These are phyloP conservation scores for Sphagnum contortum DNA, from an alignment of 225 moss, liverwort and hornwort species.

Conservation along the genomic window DNA sequence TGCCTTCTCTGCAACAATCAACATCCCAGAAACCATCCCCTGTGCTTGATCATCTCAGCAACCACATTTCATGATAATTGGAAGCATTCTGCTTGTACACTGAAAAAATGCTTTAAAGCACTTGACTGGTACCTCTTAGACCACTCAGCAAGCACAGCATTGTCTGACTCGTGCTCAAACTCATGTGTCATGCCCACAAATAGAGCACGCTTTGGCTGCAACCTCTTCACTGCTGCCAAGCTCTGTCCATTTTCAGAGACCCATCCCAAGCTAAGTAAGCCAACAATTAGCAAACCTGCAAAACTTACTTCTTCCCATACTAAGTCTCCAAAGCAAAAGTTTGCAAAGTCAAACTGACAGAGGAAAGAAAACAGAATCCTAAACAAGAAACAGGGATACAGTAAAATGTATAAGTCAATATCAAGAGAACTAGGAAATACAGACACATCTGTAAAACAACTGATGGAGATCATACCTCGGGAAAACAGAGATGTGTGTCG, in stretches of 20 bases:
- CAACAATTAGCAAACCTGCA: too few relatives aligned
- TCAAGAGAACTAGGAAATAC: too few relatives aligned
- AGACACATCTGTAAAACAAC: neutral
- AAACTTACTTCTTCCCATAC: too few relatives aligned
- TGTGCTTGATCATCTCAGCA: too few relatives aligned
- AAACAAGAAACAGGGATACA: too few relatives aligned
- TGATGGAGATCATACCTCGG: constrained; percentile 26
- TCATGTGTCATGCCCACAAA: constrained; percentile 98
- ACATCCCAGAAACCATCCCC: constrained; percentile 8
- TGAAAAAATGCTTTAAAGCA: neutral
- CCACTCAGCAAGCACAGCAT: constrained; percentile 72
- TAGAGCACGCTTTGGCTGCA: constrained; percentile 77
- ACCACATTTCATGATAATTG: too few relatives aligned
- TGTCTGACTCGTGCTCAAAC: constrained; percentile 73
- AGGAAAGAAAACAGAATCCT: too few relatives aligned
- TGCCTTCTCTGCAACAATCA: constrained; percentile 57
- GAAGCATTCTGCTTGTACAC: neutral
- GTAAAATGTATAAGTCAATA: too few relatives aligned
- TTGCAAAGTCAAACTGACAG: too few relatives aligned
- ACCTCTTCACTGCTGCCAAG: constrained; percentile 63
- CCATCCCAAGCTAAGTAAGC: too few relatives aligned
- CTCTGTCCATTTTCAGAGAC: constrained; percentile 27
- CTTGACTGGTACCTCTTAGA: constrained; percentile 41
- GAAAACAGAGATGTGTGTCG: constrained; percentile 80
- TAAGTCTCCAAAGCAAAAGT: too few relatives aligned